A percentile compares a stretch with the other conserved stretches of the same genome.
These are phyloP conservation scores for Lentinula edodes DNA, from an alignment of 768 basidiomycete species.

Conservation along the genomic window DNA sequence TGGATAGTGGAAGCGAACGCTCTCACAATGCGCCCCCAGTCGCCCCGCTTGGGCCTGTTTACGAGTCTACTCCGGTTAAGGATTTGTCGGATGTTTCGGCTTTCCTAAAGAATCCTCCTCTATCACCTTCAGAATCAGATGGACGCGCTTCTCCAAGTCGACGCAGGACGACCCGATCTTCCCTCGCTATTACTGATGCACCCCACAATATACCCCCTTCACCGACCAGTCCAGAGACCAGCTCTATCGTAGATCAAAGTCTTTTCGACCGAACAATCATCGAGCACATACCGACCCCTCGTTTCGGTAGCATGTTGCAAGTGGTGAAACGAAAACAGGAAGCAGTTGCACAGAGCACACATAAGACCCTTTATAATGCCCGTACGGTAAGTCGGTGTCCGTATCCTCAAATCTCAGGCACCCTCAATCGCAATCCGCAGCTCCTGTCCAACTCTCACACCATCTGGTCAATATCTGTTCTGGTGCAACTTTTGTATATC, in stretches of 20 bases:
- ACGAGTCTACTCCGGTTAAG: slow-evolving; percentile 43
- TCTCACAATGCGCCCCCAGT: slow-evolving; percentile 18
- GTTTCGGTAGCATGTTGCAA: slow-evolving; percentile 25
- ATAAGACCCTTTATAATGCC: slow-evolving; percentile 29
- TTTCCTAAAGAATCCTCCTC: slow-evolving; percentile 38
- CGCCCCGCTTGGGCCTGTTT: slow-evolving; percentile 25
- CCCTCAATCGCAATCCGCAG: slow-evolving; percentile 22
- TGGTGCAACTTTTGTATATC: slow-evolving; percentile 51
- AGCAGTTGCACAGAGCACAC: slow-evolving; percentile 25
- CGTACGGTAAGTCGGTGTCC: slow-evolving; percentile 26
- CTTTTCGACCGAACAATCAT: slow-evolving; percentile 29
- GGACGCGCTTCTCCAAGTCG: slow-evolving; percentile 8
- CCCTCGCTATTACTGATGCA: slow-evolving; percentile 17
- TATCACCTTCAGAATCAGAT: slow-evolving; percentile 30
- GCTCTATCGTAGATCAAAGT: slow-evolving; percentile 14
- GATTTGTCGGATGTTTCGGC: slow-evolving; percentile 47
- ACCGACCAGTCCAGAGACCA: slow-evolving; percentile 27
- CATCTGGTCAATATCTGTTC: slow-evolving; percentile 50
- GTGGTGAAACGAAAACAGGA: slow-evolving; percentile 28
- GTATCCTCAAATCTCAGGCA: not conserved
- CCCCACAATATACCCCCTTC: slow-evolving; percentile 25
- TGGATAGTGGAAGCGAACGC: slow-evolving; percentile 1
- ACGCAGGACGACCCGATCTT: slow-evolving; percentile 17
- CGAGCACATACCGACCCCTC: slow-evolving; percentile 24
- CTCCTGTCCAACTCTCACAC: slow-evolving; percentile 62